Conservation (phyloP, 192 early-diverging fungal genomes). For the Coemansia sp. region DNA sequence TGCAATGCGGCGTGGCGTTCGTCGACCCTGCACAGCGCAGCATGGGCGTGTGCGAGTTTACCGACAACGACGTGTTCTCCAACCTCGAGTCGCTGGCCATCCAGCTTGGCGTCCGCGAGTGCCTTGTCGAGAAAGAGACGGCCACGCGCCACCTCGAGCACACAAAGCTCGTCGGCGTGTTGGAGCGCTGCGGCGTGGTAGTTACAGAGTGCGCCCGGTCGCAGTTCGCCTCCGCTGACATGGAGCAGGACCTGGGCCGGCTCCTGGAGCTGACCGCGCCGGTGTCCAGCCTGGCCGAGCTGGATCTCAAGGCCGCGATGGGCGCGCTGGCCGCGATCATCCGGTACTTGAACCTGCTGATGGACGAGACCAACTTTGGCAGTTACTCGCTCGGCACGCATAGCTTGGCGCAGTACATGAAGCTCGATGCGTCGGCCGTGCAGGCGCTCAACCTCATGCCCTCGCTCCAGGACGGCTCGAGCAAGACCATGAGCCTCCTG, state of each 20-base stretch:
- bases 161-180: slow-evolving; percentile 65
- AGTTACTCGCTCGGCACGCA: slow-evolving; percentile 69
- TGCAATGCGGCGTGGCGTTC: slow-evolving; percentile 73
- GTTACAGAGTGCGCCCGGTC: slow-evolving; percentile 58
- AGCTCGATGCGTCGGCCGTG: slow-evolving; percentile 87
- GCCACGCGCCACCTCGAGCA: slow-evolving; percentile 65
- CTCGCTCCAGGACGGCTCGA: slow-evolving; percentile 63
- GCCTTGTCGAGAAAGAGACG: slow-evolving; percentile 64
- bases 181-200: slow-evolving; percentile 77
- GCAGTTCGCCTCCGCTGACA: slow-evolving; percentile 72
- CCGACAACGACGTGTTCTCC: slow-evolving; percentile 90
- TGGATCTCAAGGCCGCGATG: slow-evolving; percentile 34
- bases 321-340: slow-evolving; percentile 26
- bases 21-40: slow-evolving; percentile 81
- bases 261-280: slow-evolving; percentile 70
- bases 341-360: slow-evolving; percentile 59
- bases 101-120: slow-evolving; percentile 94
- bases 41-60: slow-evolving; percentile 85
- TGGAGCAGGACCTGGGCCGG: slow-evolving; percentile 85
- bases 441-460: slow-evolving; percentile 87
- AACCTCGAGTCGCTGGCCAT: slow-evolving; percentile 93
- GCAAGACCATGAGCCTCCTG: slow-evolving; percentile 66
- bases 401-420: slow-evolving; percentile 89
- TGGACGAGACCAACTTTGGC: slow-evolving; percentile 78
- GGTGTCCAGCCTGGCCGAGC: slow-evolving; percentile 65